phyloP scores from a whole-genome alignment of 805 yeast genomes.

The Phaffomyces antillensis region DNA sequence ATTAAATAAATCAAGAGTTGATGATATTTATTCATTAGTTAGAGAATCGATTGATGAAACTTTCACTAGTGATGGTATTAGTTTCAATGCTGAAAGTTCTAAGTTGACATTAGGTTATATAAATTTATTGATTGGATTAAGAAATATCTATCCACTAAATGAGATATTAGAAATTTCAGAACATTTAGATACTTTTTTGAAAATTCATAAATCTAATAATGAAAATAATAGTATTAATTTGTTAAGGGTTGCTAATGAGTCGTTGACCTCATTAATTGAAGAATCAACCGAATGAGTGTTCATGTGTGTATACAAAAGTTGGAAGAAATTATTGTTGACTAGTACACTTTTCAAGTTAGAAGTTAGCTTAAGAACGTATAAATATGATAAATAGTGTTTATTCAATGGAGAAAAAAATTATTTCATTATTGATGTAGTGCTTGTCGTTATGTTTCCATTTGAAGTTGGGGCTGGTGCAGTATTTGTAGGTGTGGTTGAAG shows the following conservation, averaged over 20 bases:
- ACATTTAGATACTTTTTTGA: conserved; percentile 17
- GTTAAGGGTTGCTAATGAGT: conserved; percentile 3
- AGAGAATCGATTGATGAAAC: conserved; percentile 30
- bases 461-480: not conserved
- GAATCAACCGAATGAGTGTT: too few species aligned
- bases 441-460: not conserved
- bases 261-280: not conserved
- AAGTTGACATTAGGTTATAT: conserved; percentile 47
- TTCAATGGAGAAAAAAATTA: too few species aligned
- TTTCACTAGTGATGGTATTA: conserved; percentile 5
- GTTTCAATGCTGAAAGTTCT: conserved; percentile 24
- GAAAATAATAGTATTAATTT: conserved; percentile 6
- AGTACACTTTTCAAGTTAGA: too few species aligned
- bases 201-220: conserved; percentile 5
- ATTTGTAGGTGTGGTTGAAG: not conserved
- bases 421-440: too few species aligned
- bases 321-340: too few species aligned
- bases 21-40: conserved; percentile 37
- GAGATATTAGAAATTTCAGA: conserved; percentile 26
- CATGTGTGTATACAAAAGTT: too few species aligned
- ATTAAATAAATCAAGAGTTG: conserved; percentile 35
- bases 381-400: too few species aligned
- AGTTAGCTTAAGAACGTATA: too few species aligned
- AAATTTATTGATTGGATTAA: conserved; percentile 41
- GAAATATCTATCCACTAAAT: conserved; percentile 24